A percentile compares a stretch with the other conserved stretches of the same genome.
phyloP scores from a whole-genome alignment of 2,329 filamentous ascomycete genomes.

The Colletotrichum tanaceti region DNA sequence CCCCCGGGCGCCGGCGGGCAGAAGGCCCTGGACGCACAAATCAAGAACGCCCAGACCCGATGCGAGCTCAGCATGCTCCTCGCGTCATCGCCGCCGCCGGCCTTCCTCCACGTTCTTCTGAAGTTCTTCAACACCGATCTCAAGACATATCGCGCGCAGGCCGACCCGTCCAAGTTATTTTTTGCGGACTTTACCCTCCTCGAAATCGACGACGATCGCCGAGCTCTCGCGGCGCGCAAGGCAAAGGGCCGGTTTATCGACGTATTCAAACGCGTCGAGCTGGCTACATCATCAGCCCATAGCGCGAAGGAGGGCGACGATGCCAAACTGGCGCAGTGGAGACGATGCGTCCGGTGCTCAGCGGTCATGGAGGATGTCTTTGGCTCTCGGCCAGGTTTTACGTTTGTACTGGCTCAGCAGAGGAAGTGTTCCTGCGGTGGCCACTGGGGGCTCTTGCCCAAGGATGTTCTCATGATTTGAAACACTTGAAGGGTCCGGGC shows the following conservation, averaged over 20 bases:
- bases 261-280: slow-evolving; percentile 69
- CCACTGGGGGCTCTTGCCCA: slow-evolving; percentile 60
- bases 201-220: slow-evolving; percentile 70
- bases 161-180: slow-evolving; percentile 76
- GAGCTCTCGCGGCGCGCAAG: slow-evolving; percentile 56
- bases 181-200: slow-evolving; percentile 79
- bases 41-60: slow-evolving; percentile 61
- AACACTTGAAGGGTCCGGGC: not conserved
- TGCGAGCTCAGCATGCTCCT: slow-evolving; percentile 66
- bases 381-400: slow-evolving; percentile 60
- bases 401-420: slow-evolving; percentile 66
- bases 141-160: slow-evolving; percentile 65
- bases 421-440: slow-evolving; percentile 67
- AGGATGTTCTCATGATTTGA: slow-evolving; percentile 41
- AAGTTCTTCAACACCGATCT: slow-evolving; percentile 72
- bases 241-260: slow-evolving; percentile 59
- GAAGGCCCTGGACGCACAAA: slow-evolving; percentile 57
- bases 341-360: slow-evolving; percentile 70
- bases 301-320: slow-evolving; percentile 54
- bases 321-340: slow-evolving; percentile 51
- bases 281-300: slow-evolving; percentile 45
- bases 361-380: slow-evolving; percentile 73
- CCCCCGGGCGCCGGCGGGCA: slow-evolving; percentile 53
- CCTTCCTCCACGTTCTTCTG: slow-evolving; percentile 69
- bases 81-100: slow-evolving; percentile 57